phyloP scores from a whole-genome alignment of 768 basidiomycete genomes.

The Phanerochaete carnosa region DNA sequence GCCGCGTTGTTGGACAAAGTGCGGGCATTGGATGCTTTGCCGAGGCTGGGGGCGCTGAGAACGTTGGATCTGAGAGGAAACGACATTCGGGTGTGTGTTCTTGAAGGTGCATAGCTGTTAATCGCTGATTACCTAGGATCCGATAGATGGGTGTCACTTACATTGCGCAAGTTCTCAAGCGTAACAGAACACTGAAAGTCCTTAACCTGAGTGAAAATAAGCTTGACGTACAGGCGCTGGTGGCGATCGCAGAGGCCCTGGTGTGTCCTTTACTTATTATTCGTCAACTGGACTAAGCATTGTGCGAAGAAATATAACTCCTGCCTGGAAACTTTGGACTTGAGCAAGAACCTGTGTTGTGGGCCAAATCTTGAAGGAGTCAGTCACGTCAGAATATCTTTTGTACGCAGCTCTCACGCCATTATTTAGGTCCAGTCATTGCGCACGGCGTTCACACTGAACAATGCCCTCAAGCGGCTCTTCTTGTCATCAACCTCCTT shows the following conservation, averaged over 20 bases:
- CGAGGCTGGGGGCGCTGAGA: slow-evolving; percentile 78
- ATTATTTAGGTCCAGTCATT: slow-evolving; percentile 72
- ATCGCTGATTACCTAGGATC: slow-evolving; percentile 1
- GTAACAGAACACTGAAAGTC: slow-evolving; percentile 92
- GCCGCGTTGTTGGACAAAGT: slow-evolving; percentile 85
- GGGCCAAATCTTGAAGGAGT: slow-evolving; percentile 92
- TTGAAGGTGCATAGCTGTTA: slow-evolving; percentile 1
- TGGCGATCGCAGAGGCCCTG: slow-evolving; percentile 82
- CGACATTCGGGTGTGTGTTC: slow-evolving; percentile 74
- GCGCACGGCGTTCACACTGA: slow-evolving; percentile 89
- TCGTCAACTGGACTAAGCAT: background rate
- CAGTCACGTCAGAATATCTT: slow-evolving; percentile 25
- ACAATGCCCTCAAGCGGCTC: slow-evolving; percentile 85
- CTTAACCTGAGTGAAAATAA: slow-evolving; percentile 94
- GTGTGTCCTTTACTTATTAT: slow-evolving; percentile 41
- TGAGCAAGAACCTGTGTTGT: slow-evolving; percentile 91
- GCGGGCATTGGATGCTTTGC: slow-evolving; percentile 82
- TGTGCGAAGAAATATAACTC: slow-evolving; percentile 85
- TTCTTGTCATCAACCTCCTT: slow-evolving; percentile 86
- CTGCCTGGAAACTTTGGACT: slow-evolving; percentile 87
- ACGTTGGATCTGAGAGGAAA: slow-evolving; percentile 92
- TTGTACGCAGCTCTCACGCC: background rate
- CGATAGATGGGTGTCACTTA: slow-evolving; percentile 74
- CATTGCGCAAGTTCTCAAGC: slow-evolving; percentile 92
- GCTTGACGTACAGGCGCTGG: slow-evolving; percentile 78